Evolutionary conservation across 768 basidiomycete genomes (phyloP).

Genomic region (Lentinus brumalis): DNA sequence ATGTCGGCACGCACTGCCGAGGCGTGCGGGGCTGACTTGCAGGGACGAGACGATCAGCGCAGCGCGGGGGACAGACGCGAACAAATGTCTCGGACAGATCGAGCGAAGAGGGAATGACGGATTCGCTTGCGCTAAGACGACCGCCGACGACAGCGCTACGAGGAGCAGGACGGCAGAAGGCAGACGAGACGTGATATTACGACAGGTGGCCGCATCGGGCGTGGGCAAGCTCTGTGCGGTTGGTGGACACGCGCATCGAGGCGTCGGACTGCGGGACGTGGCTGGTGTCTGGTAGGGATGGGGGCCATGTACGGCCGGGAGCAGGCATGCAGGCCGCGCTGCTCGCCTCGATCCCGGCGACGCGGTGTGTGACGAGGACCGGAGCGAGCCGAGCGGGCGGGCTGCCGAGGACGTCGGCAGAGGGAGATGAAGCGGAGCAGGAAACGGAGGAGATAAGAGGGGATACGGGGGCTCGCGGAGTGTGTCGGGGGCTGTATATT

Average conservation of each 20-base stretch:
- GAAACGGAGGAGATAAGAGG: slow-evolving; percentile 11
- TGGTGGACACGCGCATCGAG: too few species aligned
- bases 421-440: slow-evolving; percentile 1
- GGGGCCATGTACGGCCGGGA: neutral
- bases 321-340: neutral
- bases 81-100: too few species aligned
- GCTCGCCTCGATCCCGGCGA: neutral
- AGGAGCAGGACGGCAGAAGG: neutral
- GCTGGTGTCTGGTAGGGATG: too few species aligned
- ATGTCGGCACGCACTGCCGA: too few species aligned
- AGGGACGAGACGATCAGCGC: too few species aligned
- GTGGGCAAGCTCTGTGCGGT: too few species aligned
- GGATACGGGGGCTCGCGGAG: slow-evolving; percentile 11
- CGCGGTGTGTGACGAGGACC: too few species aligned
- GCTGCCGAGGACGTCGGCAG: neutral
- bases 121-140: neutral
- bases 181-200: neutral
- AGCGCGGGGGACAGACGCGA: too few species aligned
- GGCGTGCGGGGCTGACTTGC: too few species aligned
- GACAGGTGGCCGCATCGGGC: neutral
- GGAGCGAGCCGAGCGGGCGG: neutral
- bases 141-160: neutral
- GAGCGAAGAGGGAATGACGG: too few species aligned
- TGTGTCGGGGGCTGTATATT: neutral
- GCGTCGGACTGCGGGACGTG: neutral